These are phyloP conservation scores for Garcia nutans DNA, from an alignment of 345 rosid species.

Conservation along the genomic window DNA sequence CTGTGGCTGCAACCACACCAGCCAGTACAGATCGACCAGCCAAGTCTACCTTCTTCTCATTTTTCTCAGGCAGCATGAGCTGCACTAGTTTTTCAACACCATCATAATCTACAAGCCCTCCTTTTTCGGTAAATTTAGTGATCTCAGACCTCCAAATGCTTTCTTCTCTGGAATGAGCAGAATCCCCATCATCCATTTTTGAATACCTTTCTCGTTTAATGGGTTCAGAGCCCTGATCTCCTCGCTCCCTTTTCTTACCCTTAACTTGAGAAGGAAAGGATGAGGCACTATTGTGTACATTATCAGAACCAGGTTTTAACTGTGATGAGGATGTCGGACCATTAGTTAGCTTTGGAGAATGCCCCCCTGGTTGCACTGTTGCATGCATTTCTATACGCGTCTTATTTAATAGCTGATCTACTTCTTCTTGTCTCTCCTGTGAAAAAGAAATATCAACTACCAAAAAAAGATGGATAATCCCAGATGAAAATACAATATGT, in stretches of 20 bases:
- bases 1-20: slow-evolving; percentile 74
- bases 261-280: slow-evolving; percentile 65
- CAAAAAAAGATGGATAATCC: not conserved
- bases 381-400: slow-evolving; percentile 75
- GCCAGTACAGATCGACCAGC: slow-evolving; percentile 60
- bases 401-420: slow-evolving; percentile 66
- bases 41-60: slow-evolving; percentile 71
- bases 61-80: slow-evolving; percentile 66
- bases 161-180: slow-evolving; percentile 51
- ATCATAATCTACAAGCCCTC: slow-evolving; percentile 68
- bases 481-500: too few species aligned
- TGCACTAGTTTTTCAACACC: slow-evolving; percentile 84
- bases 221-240: slow-evolving; percentile 66
- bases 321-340: slow-evolving; percentile 77
- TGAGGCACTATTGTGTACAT: slow-evolving; percentile 53
- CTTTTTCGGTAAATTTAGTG: slow-evolving; percentile 68
- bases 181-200: slow-evolving; percentile 64
- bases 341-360: slow-evolving; percentile 71
- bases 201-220: slow-evolving; percentile 57
- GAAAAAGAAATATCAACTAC: slow-evolving; percentile 3
- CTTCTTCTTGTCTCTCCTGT: slow-evolving; percentile 68
- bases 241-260: slow-evolving; percentile 91
- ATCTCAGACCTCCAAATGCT: slow-evolving; percentile 59
- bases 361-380: slow-evolving; percentile 69
- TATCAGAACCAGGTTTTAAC: slow-evolving; percentile 63